Base-by-base conservation (phyloP, 2,329 filamentous ascomycete species). In the Exutisphaerella laricina region DNA sequence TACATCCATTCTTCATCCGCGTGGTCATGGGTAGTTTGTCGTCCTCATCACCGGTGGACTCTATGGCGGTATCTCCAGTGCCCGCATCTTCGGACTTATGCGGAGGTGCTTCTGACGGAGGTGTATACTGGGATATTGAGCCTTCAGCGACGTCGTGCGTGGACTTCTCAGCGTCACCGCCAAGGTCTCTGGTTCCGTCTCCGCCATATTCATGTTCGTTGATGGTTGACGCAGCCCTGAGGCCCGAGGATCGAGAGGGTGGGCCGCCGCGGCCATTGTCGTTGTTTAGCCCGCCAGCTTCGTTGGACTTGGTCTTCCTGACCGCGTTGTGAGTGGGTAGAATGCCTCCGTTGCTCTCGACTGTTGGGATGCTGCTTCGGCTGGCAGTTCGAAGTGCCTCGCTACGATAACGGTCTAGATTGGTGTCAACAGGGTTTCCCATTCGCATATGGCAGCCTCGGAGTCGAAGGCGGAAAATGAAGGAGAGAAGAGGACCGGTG, bases 51-150 rank as follows among this genome's bases (percentile, higher is more conserved):
- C 36, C 45, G 20, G 59, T 50, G 44, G 58, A 30, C 41, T 61
- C 66, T 75, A 77, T 54, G 74, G 74, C 40, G 73, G 75, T 39
- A 75, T 71, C 48, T 70, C 68, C 60, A 69, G 66, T 60, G 71
- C 72, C 66, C 67, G 69, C 64, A 70, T 58, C 61, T 62, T 70
- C 60, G 66, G 71, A 69, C 66, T 69, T 66, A 62, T 65, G 39
- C 58, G 65, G 58, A 56, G 65, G 58, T 58, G 66, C 53, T 58
- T 64, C 58, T 54, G 66, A 48, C 50, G 62, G 56, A 57, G 63
- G 43, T 41, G 43, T 28, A 32, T 47, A 43, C 38, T 50, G 36
- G n/a, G 54, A 46, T 44, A 31, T 45, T 22, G 52, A 36, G 39
- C 56, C 49, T 39, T 41, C 45, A 32, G 43, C 26, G 43, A 46